Percentiles rank a stretch among this genome's conserved stretches.
Evolutionary conservation across 169 alveolate species (phyloP).

Genomic region (Cryptosporidium ryanae): DNA sequence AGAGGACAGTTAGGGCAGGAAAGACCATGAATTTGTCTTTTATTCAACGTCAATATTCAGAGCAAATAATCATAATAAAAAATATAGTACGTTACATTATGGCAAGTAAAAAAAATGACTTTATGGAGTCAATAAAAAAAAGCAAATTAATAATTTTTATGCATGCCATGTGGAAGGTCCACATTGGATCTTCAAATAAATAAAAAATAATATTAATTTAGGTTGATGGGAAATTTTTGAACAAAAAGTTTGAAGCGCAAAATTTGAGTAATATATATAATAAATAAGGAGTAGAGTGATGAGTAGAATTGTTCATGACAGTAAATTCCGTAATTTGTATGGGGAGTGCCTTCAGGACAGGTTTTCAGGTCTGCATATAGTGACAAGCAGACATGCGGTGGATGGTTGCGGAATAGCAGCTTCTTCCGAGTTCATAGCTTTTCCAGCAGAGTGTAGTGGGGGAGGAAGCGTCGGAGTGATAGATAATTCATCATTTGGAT

Average conservation of each 20-base stretch:
- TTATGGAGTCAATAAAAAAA: neutral
- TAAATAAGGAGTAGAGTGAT: constrained; percentile 4
- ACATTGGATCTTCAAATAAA: constrained; percentile 72
- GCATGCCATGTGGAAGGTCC: constrained; percentile 72
- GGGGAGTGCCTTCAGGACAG: constrained; percentile 72
- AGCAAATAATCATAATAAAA: too few species aligned
- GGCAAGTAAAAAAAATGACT: too few species aligned
- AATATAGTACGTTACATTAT: too few species aligned
- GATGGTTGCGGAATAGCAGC: constrained; percentile 77
- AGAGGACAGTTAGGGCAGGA: too few species aligned
- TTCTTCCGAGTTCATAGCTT: constrained; percentile 70
- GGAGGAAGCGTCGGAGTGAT: constrained; percentile 74
- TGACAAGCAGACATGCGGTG: constrained; percentile 69
- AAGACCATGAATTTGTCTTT: too few species aligned
- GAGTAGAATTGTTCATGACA: constrained; percentile 70
- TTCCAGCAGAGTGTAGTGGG: constrained; percentile 73
- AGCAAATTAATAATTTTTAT: constrained; percentile 35
- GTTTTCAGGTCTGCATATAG: constrained; percentile 67
- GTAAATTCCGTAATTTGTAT: constrained; percentile 75
- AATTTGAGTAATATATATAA: neutral
- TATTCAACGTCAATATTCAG: too few species aligned
- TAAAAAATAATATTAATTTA: constrained; percentile 16
- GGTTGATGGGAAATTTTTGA: constrained; percentile 20
- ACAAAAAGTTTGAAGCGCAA: neutral
- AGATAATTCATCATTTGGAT: constrained; percentile 56